Percentiles rank a stretch among this genome's conserved stretches.
Evolutionary conservation across 306 rosid genomes (phyloP).

Genomic region (Crotalaria pallida): DNA sequence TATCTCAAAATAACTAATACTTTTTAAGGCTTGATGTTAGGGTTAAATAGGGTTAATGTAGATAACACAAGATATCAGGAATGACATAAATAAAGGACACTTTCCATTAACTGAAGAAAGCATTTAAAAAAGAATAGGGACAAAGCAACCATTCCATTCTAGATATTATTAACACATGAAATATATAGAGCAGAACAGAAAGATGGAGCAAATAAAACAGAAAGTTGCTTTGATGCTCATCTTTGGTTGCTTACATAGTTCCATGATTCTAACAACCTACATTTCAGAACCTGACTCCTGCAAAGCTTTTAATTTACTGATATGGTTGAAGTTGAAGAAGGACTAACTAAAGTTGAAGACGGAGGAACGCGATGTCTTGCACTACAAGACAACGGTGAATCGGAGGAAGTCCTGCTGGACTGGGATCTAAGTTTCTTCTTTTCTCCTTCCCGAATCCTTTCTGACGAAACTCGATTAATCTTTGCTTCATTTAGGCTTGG

Average conservation of each 20-base stretch:
- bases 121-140: slow-evolving; percentile 27
- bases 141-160: slow-evolving; percentile 25
- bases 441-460: slow-evolving; percentile 37
- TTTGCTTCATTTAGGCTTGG: slow-evolving; percentile 64
- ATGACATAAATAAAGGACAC: not conserved
- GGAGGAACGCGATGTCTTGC: slow-evolving; percentile 52
- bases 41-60: not conserved
- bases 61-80: not conserved
- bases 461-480: slow-evolving; percentile 45
- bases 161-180: not conserved
- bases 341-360: slow-evolving; percentile 50
- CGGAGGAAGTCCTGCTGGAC: slow-evolving; percentile 48
- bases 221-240: slow-evolving; percentile 26
- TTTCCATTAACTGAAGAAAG: slow-evolving; percentile 1
- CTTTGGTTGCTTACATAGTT: slow-evolving; percentile 6
- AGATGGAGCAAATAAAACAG: slow-evolving; percentile 10
- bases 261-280: slow-evolving; percentile 33
- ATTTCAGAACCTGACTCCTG: slow-evolving; percentile 9
- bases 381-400: slow-evolving; percentile 27
- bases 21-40: no score
- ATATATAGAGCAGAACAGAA: slow-evolving; percentile 17
- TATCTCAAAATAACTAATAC: no score
- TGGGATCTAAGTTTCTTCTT: slow-evolving; percentile 66
- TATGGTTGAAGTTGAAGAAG: slow-evolving; percentile 46
- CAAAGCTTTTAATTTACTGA: slow-evolving; percentile 50